These are phyloP conservation scores for Oxytropis ochrocephala DNA, from an alignment of 306 rosid species.

Conservation along the genomic window DNA sequence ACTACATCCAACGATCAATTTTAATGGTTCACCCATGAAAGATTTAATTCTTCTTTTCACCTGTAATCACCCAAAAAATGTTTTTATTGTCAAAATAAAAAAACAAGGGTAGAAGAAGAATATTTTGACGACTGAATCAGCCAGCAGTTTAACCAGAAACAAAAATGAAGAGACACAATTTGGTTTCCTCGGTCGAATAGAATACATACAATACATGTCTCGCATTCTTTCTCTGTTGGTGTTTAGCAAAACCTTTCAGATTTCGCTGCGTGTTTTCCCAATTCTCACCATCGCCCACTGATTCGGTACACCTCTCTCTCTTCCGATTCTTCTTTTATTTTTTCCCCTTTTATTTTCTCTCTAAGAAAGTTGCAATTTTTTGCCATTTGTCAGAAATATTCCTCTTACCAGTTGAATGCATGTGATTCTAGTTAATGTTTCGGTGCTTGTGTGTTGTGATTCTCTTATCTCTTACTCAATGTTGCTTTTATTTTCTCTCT, in stretches of 20 bases:
- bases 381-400: neutral
- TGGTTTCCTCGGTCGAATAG: slow-evolving; percentile 16
- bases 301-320: slow-evolving; percentile 35
- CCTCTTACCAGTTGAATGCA: slow-evolving; percentile 12
- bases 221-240: slow-evolving; percentile 19
- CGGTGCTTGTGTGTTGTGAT: neutral
- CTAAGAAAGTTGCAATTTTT: slow-evolving; percentile 15
- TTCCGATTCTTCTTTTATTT: neutral
- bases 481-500: neutral
- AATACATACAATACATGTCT: neutral
- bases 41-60: too few species aligned
- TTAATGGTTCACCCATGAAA: too few species aligned
- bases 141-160: neutral
- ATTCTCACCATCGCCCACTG: slow-evolving; percentile 7
- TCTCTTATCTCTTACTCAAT: neutral
- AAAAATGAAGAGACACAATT: neutral
- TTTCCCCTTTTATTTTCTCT: neutral
- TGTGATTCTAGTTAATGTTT: neutral
- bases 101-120: neutral
- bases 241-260: slow-evolving; percentile 14
- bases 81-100: too few species aligned
- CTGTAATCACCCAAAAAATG: too few species aligned
- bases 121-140: neutral
- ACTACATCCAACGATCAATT: too few species aligned
- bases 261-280: slow-evolving; percentile 22